Percentiles rank a stretch among this genome's conserved stretches.
phyloP scores from a whole-genome alignment of 495 filamentous ascomycete species.

The Penicillium cosmopolitanum region DNA sequence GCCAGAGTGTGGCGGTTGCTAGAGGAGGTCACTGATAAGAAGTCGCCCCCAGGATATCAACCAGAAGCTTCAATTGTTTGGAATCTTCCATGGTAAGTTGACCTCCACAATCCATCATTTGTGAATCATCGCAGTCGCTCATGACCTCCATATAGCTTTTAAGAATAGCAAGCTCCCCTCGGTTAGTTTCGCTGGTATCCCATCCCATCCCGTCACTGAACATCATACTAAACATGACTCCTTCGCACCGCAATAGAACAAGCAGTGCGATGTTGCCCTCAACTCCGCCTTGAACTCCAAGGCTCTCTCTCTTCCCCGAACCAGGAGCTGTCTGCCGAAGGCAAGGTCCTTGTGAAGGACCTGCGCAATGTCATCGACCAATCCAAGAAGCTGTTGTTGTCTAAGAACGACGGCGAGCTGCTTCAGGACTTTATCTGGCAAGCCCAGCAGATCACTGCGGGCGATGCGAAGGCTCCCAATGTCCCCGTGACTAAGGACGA shows the following conservation, averaged over 20 bases:
- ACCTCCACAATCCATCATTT: neutral
- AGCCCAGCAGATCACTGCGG: conserved; percentile 71
- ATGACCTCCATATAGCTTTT: conserved; percentile 64
- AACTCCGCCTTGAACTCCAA: conserved; percentile 77
- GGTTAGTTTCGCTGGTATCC: conserved; percentile 53
- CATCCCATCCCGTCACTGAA: neutral
- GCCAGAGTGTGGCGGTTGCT: neutral
- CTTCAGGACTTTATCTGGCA: conserved; percentile 97
- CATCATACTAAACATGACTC: conserved; percentile 11
- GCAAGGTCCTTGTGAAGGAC: conserved; percentile 74
- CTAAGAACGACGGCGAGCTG: conserved; percentile 93
- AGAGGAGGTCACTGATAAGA: neutral
- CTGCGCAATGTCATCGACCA: conserved; percentile 82
- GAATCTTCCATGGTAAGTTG: conserved; percentile 74
- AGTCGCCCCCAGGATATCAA: conserved; percentile 66
- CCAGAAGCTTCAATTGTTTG: conserved; percentile 91
- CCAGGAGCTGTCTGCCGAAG: conserved; percentile 78
- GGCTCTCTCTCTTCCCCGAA: conserved; percentile 74
- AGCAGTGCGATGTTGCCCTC: conserved; percentile 92
- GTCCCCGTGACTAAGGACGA: conserved; percentile 73
- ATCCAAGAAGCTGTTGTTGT: conserved; percentile 84
- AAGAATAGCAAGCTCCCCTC: conserved; percentile 88
- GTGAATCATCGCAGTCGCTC: conserved; percentile 6
- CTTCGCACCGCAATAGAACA: conserved; percentile 58
- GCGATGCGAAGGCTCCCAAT: conserved; percentile 58